These are phyloP conservation scores for Lachnellula subtilissima DNA, from an alignment of 2,329 filamentous ascomycete species.

Conservation along the genomic window DNA sequence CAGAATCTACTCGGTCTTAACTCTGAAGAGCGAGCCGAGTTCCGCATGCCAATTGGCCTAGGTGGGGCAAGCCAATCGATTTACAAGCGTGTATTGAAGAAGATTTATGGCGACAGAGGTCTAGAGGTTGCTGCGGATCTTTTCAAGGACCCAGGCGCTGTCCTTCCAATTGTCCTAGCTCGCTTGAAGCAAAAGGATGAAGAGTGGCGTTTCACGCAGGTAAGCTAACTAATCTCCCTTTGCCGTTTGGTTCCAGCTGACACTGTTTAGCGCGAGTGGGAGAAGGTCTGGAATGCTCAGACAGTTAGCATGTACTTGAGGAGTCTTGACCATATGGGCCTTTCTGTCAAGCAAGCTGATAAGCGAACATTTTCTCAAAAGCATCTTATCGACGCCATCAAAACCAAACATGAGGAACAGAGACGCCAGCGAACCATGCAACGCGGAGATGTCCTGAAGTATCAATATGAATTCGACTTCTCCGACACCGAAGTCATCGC, in stretches of 20 bases:
- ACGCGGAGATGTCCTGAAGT: conserved; percentile 51
- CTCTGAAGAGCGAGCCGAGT: conserved; percentile 65
- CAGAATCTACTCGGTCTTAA: conserved; percentile 82
- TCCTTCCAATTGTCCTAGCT: conserved; percentile 82
- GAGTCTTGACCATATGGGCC: conserved; percentile 94
- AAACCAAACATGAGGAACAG: conserved; percentile 88
- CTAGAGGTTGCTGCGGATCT: conserved; percentile 82
- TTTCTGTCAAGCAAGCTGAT: conserved; percentile 80
- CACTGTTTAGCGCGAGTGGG: conserved; percentile 74
- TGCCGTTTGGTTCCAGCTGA: conserved; percentile 5
- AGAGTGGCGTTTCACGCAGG: conserved; percentile 91
- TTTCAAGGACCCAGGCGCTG: conserved; percentile 76
- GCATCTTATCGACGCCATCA: conserved; percentile 83
- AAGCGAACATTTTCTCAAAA: conserved; percentile 90
- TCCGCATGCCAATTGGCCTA: conserved; percentile 75
- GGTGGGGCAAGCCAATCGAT: conserved; percentile 94
- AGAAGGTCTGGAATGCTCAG: conserved; percentile 96
- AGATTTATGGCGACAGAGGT: conserved; percentile 89
- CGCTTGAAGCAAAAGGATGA: conserved; percentile 94
- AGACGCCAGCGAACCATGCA: conserved; percentile 64
- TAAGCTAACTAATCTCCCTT: conserved; percentile 24
- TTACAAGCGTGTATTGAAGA: conserved; percentile 95
- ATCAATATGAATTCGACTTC: conserved; percentile 75
- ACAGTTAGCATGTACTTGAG: conserved; percentile 93
- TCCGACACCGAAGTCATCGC: conserved; percentile 64